Conservation (phyloP, 2,329 filamentous ascomycete species). For the Fusarium sp. region DNA sequence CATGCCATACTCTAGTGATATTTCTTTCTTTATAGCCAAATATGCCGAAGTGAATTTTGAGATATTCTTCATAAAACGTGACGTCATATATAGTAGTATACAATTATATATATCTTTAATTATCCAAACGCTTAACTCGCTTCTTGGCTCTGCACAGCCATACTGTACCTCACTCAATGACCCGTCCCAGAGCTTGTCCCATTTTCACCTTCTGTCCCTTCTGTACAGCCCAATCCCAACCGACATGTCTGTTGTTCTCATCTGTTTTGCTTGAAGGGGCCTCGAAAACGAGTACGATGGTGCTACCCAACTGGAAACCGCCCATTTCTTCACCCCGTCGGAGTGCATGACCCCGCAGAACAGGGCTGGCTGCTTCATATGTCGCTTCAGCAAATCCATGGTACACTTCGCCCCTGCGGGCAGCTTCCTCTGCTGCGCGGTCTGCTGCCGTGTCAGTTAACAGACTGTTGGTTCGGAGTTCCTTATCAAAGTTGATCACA, state of each 20-base stretch:
- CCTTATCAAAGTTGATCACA: constrained; percentile 94
- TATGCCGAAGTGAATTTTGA: not conserved
- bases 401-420: constrained; percentile 79
- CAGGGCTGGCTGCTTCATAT: constrained; percentile 78
- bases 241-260: constrained; percentile 64
- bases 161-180: constrained; percentile 58
- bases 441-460: constrained; percentile 93
- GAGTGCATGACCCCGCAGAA: constrained; percentile 84
- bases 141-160: constrained; percentile 6
- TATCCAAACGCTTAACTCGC: constrained; percentile 16
- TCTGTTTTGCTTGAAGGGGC: constrained; percentile 72
- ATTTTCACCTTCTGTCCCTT: constrained; percentile 90
- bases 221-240: constrained; percentile 86
- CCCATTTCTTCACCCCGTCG: constrained; percentile 96
- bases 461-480: constrained; percentile 90
- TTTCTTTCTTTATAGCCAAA: not conserved
- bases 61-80: not conserved
- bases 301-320: constrained; percentile 94
- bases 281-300: constrained; percentile 95
- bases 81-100: not conserved
- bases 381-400: constrained; percentile 93
- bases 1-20: not conserved
- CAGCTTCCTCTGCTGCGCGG: constrained; percentile 80
- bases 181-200: constrained; percentile 83
- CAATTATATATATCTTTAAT: constrained; percentile 20